Conservation (phyloP, 2,329 filamentous ascomycete genomes). For the Aureobasidium sp. region DNA sequence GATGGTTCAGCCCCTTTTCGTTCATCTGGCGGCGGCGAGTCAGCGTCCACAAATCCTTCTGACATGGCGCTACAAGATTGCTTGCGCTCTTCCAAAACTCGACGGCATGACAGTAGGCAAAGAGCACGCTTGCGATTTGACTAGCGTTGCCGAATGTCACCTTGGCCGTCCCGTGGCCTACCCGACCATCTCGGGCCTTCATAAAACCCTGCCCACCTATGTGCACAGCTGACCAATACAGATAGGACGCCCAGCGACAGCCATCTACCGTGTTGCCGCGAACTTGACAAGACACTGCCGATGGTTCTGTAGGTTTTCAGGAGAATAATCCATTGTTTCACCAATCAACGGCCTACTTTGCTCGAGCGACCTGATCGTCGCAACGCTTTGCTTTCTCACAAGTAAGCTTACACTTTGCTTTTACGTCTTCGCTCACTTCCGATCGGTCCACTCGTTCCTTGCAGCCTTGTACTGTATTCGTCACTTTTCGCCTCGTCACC, state of each 20-base stretch:
- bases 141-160: slow-evolving; percentile 11
- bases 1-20: neutral
- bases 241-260: neutral
- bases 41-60: neutral
- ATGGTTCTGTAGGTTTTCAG: slow-evolving; percentile 2
- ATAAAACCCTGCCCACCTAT: slow-evolving; percentile 5
- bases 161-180: slow-evolving; percentile 11
- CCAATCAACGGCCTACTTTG: slow-evolving; percentile 5
- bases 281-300: slow-evolving; percentile 2
- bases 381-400: neutral
- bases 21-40: neutral
- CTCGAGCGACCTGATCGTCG: slow-evolving; percentile 12
- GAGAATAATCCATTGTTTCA: slow-evolving; percentile 14
- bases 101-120: neutral
- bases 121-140: neutral
- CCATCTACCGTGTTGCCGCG: neutral
- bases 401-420: slow-evolving; percentile 8
- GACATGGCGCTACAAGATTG: neutral
- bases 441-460: neutral
- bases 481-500: neutral
- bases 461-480: slow-evolving; percentile 1
- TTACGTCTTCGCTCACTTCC: slow-evolving; percentile 7
- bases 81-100: neutral
- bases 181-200: slow-evolving; percentile 8
- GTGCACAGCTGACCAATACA: slow-evolving; percentile 13